Base-by-base conservation (phyloP, 2,329 filamentous ascomycete genomes). In the Ceratocystis ficicola region DNA sequence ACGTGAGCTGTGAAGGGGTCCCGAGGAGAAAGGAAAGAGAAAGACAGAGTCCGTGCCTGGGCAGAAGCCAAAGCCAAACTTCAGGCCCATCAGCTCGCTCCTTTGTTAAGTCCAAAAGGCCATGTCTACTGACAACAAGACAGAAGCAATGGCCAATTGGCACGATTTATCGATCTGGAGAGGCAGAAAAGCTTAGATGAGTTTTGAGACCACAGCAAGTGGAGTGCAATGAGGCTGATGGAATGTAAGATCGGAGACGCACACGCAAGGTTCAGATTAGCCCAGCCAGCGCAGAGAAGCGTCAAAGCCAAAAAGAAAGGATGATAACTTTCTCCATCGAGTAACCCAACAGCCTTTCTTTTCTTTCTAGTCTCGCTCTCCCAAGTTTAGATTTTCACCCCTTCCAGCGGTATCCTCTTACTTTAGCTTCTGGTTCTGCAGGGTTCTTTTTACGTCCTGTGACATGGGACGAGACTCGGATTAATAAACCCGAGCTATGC, bases 401-500 rank as follows among this genome's bases (percentile, higher is more conserved):
- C 20, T 50, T n/a, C 7, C 5, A 3, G 46, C 59, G 36, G 28
- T 59, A 30, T 30, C 28, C 17, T 46, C 44, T n/a, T 44, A 6
- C 15, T 15, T 41, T 15, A 41, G 36, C 36, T 41, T 41, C 36
- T 41, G 10, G 22, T 32, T 44, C 48, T 57, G 12, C 22, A 22
- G 25, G 36, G 32, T 59, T 44, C 52, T 59, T 65, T 60, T 59
- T 64, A 25, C 20, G 22, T 60, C 41, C 63, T 44, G 48, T 63
- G 41, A 32, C 22, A 57, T 57, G 44, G 36, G 50, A 57, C 48
- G 55, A 65, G 25, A 41, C 63, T 65, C 50, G 63, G 63, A 60
- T 65, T 65, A 36, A 41, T 28, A 65, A 65, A 65, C 63, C 63
- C 50, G 63, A 65, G 44, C 63, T 57, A 2, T 44, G 63, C 63